Conservation (phyloP, 805 yeast genomes). For the Lachancea fermentati region DNA sequence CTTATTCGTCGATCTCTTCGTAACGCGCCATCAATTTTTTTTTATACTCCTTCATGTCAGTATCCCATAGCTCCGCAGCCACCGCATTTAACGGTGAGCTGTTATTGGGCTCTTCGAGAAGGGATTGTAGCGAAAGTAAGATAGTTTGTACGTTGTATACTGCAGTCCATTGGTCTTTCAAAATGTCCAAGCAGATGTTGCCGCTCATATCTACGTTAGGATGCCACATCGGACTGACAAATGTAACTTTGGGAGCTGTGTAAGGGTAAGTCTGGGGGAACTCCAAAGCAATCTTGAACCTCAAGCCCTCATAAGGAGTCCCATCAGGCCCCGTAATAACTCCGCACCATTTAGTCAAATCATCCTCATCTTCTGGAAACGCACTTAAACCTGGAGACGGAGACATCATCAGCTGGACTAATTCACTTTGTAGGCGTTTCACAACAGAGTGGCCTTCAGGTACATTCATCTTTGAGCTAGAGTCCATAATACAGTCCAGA, state of each 20-base stretch:
- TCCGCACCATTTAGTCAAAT: conserved; percentile 53
- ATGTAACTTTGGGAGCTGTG: conserved; percentile 50
- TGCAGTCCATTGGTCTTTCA: conserved; percentile 62
- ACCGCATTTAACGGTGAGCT: conserved; percentile 49
- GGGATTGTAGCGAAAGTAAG: conserved; percentile 50
- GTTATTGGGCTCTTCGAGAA: conserved; percentile 60
- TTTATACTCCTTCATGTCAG: conserved; percentile 35
- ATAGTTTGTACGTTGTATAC: conserved; percentile 57
- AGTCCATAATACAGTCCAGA: conserved; percentile 4
- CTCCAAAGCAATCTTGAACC: conserved; percentile 43
- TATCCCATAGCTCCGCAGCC: conserved; percentile 52
- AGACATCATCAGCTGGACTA: conserved; percentile 48
- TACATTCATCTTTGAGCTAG: conserved; percentile 4
- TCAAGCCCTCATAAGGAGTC: conserved; percentile 51
- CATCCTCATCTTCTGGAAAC: conserved; percentile 47
- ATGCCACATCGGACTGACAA: conserved; percentile 58
- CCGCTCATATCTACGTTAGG: conserved; percentile 63
- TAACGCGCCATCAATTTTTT: conserved; percentile 17
- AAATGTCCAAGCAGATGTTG: conserved; percentile 58
- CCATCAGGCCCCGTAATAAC: conserved; percentile 52
- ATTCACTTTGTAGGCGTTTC: conserved; percentile 45
- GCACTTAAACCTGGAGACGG: conserved; percentile 48
- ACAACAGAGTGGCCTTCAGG: conserved; percentile 44
- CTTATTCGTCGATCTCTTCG: conserved; percentile 14
- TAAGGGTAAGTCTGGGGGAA: conserved; percentile 56